These are phyloP conservation scores for Stemphylium lycopersici DNA, from an alignment of 2,329 filamentous ascomycete genomes.

Conservation along the genomic window DNA sequence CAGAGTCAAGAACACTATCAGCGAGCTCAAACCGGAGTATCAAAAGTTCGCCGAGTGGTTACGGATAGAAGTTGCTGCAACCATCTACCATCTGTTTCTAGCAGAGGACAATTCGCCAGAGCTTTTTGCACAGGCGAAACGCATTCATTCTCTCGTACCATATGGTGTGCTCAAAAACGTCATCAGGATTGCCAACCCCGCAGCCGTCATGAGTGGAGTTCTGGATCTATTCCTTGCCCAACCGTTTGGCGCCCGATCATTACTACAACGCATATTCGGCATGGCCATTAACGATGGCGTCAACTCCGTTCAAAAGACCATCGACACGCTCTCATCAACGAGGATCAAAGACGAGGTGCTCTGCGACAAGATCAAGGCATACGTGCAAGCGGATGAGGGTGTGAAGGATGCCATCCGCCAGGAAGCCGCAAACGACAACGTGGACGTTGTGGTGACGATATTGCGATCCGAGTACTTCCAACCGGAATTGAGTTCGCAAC, in stretches of 20 bases:
- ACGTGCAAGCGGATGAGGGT: conserved; percentile 75
- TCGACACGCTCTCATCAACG: conserved; percentile 70
- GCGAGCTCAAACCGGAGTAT: conserved; percentile 90
- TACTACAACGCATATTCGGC: conserved; percentile 94
- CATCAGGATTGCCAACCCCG: conserved; percentile 93
- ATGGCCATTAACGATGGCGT: conserved; percentile 92
- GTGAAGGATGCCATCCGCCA: conserved; percentile 75
- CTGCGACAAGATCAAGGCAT: conserved; percentile 80
- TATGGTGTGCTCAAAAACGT: conserved; percentile 96
- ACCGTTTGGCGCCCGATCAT: conserved; percentile 85
- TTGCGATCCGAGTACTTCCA: conserved; percentile 78
- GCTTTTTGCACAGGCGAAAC: conserved; percentile 89
- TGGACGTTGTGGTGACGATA: conserved; percentile 86
- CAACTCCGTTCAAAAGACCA: conserved; percentile 80
- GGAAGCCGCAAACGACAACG: conserved; percentile 74
- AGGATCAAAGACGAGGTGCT: conserved; percentile 85
- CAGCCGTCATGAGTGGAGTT: conserved; percentile 94
- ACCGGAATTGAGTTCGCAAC: conserved; percentile 72
- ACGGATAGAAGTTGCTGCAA: conserved; percentile 94
- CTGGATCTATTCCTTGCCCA: conserved; percentile 95
- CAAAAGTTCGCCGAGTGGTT: conserved; percentile 99
- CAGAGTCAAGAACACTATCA: conserved; percentile 83
- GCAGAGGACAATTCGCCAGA: conserved; percentile 98
- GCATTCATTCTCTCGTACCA: conserved; percentile 92
- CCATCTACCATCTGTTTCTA: conserved; percentile 94